phyloP scores from a whole-genome alignment of 2,329 filamentous ascomycete genomes.

The Trichoderma cornu-damae region DNA sequence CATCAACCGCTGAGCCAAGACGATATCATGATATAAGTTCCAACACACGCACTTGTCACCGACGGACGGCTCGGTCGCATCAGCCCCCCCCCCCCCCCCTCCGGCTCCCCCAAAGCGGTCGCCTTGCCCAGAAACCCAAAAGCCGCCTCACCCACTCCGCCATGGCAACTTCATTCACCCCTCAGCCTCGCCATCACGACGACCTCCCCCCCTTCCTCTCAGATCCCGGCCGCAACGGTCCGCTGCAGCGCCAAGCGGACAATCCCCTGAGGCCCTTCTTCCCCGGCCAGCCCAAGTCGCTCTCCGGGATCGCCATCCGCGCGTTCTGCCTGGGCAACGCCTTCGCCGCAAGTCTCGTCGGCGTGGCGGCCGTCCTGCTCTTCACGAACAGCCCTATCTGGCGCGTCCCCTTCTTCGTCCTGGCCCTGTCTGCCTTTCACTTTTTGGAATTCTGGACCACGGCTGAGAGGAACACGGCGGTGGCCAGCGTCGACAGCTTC shows the following conservation, averaged over 20 bases:
- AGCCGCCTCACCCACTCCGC: neutral
- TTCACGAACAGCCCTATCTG: conserved; percentile 47
- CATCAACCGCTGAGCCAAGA: neutral
- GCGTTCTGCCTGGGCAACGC: conserved; percentile 50
- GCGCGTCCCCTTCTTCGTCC: conserved; percentile 62
- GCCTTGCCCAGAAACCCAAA: neutral
- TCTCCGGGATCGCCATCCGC: conserved; percentile 54
- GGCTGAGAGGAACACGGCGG: conserved; percentile 72
- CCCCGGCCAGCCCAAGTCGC: conserved; percentile 49
- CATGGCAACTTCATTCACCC: conserved; percentile 14
- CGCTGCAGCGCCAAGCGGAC: neutral
- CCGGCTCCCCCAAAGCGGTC: no score
- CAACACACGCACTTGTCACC: no score
- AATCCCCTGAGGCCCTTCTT: conserved; percentile 33
- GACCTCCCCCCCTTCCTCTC: conserved; percentile 19
- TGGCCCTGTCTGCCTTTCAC: conserved; percentile 73
- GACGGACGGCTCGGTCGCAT: neutral
- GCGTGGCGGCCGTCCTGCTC: conserved; percentile 31
- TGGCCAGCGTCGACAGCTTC: conserved; percentile 69
- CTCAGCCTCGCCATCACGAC: neutral
- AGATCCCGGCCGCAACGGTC: conserved; percentile 10
- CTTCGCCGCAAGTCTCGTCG: conserved; percentile 35
- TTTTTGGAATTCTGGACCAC: conserved; percentile 96
- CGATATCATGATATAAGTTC: neutral
- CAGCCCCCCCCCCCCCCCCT: no score